These are phyloP conservation scores for Cytospora mali DNA, from an alignment of 2,329 filamentous ascomycete genomes.

Conservation along the genomic window DNA sequence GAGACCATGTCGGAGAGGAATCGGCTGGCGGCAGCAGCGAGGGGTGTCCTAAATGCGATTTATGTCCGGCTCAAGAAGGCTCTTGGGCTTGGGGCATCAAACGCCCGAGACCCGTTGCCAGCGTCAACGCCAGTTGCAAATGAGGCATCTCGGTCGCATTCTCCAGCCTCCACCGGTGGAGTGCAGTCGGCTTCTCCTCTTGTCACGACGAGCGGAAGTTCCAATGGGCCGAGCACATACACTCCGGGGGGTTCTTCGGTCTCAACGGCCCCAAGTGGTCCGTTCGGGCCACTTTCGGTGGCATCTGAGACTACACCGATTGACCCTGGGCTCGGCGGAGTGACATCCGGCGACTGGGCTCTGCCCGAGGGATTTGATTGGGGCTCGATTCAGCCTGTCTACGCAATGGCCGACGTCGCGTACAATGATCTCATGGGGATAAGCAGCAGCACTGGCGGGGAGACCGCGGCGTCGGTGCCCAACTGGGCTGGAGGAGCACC, in stretches of 20 bases:
- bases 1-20: slow-evolving; percentile 58
- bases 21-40: slow-evolving; percentile 54
- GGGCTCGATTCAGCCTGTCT: slow-evolving; percentile 55
- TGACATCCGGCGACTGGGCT: slow-evolving; percentile 40
- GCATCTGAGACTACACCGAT: slow-evolving; percentile 12
- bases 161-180: not conserved
- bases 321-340: slow-evolving; percentile 7
- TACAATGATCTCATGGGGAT: slow-evolving; percentile 58
- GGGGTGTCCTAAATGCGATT: slow-evolving; percentile 59
- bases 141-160: not conserved
- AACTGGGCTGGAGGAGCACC: slow-evolving; percentile 29
- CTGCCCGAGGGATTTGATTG: slow-evolving; percentile 52
- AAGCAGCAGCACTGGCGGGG: slow-evolving; percentile 32
- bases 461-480: slow-evolving; percentile 32
- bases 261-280: slow-evolving; percentile 6
- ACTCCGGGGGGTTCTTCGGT: slow-evolving; percentile 16
- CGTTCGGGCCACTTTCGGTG: slow-evolving; percentile 10
- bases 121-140: not conserved
- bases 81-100: slow-evolving; percentile 39
- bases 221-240: slow-evolving; percentile 10
- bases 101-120: not conserved
- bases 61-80: slow-evolving; percentile 56
- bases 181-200: slow-evolving; percentile 12
- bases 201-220: slow-evolving; percentile 26
- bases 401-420: slow-evolving; percentile 58